Conservation (phyloP, 495 filamentous ascomycete species). For the Diplogelasinospora grovesii region DNA sequence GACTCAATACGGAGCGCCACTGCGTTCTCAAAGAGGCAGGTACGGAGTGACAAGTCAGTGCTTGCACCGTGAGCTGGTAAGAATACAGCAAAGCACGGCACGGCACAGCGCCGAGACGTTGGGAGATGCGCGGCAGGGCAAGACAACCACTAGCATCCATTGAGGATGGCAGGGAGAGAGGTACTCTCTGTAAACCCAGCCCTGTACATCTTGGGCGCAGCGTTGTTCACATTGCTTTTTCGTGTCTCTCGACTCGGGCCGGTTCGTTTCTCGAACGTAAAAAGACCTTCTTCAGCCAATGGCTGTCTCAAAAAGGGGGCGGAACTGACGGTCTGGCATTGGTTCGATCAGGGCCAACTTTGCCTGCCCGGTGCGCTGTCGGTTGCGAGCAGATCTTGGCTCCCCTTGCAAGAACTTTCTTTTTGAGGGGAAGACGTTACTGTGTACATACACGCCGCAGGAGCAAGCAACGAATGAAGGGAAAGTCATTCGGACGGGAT, state of each 20-base stretch:
- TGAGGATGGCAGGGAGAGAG: no score
- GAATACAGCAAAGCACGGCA: constrained; percentile 1
- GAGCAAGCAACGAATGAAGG: neutral
- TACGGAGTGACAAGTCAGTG: no score
- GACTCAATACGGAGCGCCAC: no score
- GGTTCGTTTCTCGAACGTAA: constrained; percentile 4
- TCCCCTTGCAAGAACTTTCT: constrained; percentile 4
- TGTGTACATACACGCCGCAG: neutral
- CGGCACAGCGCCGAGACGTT: neutral
- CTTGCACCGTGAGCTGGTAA: neutral
- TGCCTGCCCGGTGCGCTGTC: constrained; percentile 1
- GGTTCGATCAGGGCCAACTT: neutral
- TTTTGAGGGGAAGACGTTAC: constrained; percentile 3
- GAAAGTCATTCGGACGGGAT: neutral
- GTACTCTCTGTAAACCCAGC: no score
- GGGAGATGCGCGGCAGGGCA: neutral
- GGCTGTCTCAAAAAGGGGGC: constrained; percentile 6
- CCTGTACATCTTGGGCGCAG: no score
- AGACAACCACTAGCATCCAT: neutral
- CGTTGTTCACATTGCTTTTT: neutral
- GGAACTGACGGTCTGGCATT: neutral
- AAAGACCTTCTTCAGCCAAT: neutral
- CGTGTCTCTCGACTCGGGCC: constrained; percentile 20
- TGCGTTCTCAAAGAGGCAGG: no score
- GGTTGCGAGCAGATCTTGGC: neutral